Base-by-base conservation (phyloP, 805 yeast genomes). In the Saccharomyces paradoxus region DNA sequence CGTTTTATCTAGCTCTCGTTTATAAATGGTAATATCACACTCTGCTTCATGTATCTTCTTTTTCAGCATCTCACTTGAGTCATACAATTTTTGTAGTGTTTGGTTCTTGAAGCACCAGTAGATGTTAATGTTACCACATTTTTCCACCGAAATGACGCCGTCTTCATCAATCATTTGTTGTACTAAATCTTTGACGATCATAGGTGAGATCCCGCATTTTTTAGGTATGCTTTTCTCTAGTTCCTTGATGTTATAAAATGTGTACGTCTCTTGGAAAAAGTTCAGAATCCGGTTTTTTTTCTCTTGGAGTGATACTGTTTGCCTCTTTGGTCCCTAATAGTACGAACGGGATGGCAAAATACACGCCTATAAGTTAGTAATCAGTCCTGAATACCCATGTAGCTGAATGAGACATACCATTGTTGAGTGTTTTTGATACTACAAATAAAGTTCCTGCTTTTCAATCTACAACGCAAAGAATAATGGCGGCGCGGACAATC, bases 181-280 rank as follows among this genome's bases (percentile, higher is more conserved):
- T 9, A 81, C 58, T 1, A 81, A 57, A 9, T 78, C 82, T 59
- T 81, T 81, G 46, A 81, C 78, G 51, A 78, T 77, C 80, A 80
- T 80, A 0, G 81, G 62, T n/a, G 79, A 74, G 6, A 81, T 74
- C 0, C 82, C 82, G 46, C 63, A 66, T 49, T 68, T 68, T 51
- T 77, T 78, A 2, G 80, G 71, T 1, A 74, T 81, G 9, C 64
- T 58, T 3, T 74, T 64, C 61, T 81, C 85, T 12, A 81, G 58
- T 53, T 81, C 86, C 57, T 81, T 81, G 52, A 80, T 70, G 53
- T 70, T 76, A 57, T 76, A 80, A 53, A 78, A 71, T 0, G 71
- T 61, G 55, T 76, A 79, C 2, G 68, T 64, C 13, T 60, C 58
- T 30, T 74, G 74, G 55, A 78, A 72, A 64, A 77, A 77, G 26